Evolutionary conservation across 768 basidiomycete species (phyloP).

Genomic region (Tricholoma furcatifolium): DNA sequence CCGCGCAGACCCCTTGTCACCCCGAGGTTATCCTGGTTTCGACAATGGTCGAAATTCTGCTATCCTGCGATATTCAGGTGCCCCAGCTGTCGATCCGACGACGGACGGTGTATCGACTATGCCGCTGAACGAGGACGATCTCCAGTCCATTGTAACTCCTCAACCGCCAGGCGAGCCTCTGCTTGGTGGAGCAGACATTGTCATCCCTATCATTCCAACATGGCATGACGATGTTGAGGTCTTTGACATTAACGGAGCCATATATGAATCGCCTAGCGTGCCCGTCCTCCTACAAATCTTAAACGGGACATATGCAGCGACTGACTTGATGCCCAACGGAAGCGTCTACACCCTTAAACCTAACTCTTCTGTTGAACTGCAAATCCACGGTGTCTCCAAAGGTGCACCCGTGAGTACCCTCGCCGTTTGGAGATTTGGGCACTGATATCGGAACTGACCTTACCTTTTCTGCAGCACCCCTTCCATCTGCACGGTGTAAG

Average conservation of each 20-base stretch:
- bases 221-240: not conserved
- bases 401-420: slow-evolving; percentile 1
- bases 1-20: slow-evolving; percentile 21
- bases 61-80: slow-evolving; percentile 1
- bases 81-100: not conserved
- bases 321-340: not conserved
- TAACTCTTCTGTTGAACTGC: slow-evolving; percentile 3
- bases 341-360: slow-evolving; percentile 3
- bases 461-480: not conserved
- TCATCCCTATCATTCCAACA: not conserved
- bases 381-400: not conserved
- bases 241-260: not conserved
- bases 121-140: slow-evolving; percentile 3
- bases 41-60: slow-evolving; percentile 3
- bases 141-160: not conserved
- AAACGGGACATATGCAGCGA: not conserved
- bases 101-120: not conserved
- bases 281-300: slow-evolving; percentile 4
- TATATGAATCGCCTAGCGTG: not conserved
- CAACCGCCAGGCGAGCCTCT: slow-evolving; percentile 1
- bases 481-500: slow-evolving; percentile 5
- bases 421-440: not conserved
- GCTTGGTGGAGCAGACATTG: slow-evolving; percentile 4
- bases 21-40: slow-evolving; percentile 1
- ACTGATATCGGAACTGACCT: not conserved